Conservation (phyloP, 371 early-diverging fungal species). For the Basidiobolus meristosporus region DNA sequence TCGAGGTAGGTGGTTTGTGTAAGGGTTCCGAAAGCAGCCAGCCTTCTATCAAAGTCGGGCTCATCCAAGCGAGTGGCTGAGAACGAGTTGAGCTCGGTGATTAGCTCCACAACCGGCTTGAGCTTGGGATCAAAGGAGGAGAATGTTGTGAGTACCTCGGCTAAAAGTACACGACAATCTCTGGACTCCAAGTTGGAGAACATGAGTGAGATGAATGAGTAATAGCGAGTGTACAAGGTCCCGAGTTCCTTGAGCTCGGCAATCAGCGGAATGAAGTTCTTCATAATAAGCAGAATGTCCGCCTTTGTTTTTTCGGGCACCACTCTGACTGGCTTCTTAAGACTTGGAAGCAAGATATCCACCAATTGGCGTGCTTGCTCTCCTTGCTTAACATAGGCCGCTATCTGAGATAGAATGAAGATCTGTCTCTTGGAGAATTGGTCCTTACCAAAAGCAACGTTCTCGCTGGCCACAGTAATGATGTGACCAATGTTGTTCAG, state of each 20-base stretch:
- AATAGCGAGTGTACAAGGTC: constrained; percentile 19
- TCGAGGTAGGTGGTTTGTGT: constrained; percentile 34
- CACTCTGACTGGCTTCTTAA: constrained; percentile 39
- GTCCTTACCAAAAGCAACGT: too few relatives aligned
- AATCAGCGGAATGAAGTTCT: constrained; percentile 23
- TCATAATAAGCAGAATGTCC: constrained; percentile 65
- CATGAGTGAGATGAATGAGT: constrained; percentile 33
- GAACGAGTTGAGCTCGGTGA: constrained; percentile 59
- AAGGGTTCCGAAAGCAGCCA: constrained; percentile 54
- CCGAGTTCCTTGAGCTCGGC: constrained; percentile 11
- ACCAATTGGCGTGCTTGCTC: constrained; percentile 44
- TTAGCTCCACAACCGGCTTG: constrained; percentile 21
- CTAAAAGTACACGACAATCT: constrained; percentile 32
- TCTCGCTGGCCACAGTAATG: too few relatives aligned
- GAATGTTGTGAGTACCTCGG: constrained; percentile 37
- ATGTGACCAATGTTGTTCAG: too few relatives aligned
- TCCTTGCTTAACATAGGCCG: constrained; percentile 44
- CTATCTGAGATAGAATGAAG: constrained; percentile 52
- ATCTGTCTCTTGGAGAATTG: constrained; percentile 58
- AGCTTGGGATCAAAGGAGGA: constrained; percentile 34
- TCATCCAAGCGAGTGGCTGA: constrained; percentile 61
- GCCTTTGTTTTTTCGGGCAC: constrained; percentile 70
- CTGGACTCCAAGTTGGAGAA: constrained; percentile 30
- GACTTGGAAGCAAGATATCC: constrained; percentile 62
- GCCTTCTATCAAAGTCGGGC: constrained; percentile 66